A percentile compares a stretch with the other conserved stretches of the same genome.
Evolutionary conservation across 2,329 filamentous ascomycete species (phyloP).

Genomic region (Cladophialophora immunda): DNA sequence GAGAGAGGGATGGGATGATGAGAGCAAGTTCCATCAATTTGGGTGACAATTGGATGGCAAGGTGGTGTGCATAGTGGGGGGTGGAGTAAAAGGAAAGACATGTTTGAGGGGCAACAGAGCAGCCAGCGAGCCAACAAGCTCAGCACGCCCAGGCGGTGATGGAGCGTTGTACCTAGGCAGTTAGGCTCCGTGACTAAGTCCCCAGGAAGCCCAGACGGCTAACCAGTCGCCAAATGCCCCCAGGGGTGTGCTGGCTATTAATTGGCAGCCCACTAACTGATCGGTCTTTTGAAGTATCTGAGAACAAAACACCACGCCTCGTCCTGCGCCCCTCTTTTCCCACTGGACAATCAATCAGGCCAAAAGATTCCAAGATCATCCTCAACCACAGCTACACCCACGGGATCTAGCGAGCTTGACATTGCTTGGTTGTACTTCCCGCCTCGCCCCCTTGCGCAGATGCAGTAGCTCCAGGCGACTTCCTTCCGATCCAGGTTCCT

Average conservation of each 20-base stretch:
- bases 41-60: conserved; percentile 9
- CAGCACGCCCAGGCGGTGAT: background rate
- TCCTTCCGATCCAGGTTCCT: conserved; percentile 11
- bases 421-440: conserved; percentile 30
- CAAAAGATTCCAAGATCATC: conserved; percentile 8
- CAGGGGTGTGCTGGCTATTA: background rate
- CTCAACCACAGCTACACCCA: conserved; percentile 17
- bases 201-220: background rate
- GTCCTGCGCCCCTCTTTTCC: background rate
- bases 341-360: conserved; percentile 17
- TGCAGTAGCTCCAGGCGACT: conserved; percentile 19
- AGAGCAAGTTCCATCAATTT: conserved; percentile 10
- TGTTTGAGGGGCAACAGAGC: background rate
- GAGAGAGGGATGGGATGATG: conserved; percentile 23
- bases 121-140: background rate
- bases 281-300: background rate
- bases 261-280: background rate
- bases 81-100: background rate
- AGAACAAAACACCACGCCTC: conserved; percentile 1
- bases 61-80: conserved; percentile 1
- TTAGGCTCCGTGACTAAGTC: background rate
- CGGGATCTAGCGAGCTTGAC: conserved; percentile 36
- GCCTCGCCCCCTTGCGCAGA: background rate
- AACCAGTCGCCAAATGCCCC: background rate
- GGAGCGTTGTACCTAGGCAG: background rate